Conservation (phyloP, 208 protist species). For the Trypanosoma scelopori region DNA sequence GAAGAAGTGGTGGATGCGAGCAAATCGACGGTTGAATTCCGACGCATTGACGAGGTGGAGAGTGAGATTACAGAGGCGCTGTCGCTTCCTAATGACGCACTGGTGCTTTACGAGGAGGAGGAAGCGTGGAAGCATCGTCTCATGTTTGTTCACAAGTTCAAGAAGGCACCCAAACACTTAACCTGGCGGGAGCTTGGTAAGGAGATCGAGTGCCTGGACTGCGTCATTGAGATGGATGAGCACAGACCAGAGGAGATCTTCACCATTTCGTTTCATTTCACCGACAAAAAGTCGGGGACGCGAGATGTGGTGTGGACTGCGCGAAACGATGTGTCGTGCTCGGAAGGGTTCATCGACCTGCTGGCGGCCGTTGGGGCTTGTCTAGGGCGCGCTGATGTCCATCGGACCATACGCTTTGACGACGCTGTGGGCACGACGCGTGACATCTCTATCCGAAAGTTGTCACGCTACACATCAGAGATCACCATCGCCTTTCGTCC, state of each 20-base stretch:
- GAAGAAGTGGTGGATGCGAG: conserved; percentile 71
- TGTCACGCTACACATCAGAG: conserved; percentile 85
- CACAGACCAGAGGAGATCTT: conserved; percentile 89
- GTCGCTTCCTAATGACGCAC: conserved; percentile 54
- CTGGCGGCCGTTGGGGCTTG: conserved; percentile 81
- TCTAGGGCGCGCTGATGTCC: conserved; percentile 77
- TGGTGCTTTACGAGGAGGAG: conserved; percentile 79
- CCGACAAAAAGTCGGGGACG: conserved; percentile 66
- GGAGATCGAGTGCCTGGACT: conserved; percentile 90
- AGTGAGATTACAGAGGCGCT: conserved; percentile 73
- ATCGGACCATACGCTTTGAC: conserved; percentile 90
- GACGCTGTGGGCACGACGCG: conserved; percentile 67
- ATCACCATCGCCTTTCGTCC: conserved; percentile 82
- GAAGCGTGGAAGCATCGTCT: conserved; percentile 86
- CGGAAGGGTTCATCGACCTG: conserved; percentile 85
- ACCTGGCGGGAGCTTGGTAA: conserved; percentile 87
- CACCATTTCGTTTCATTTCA: conserved; percentile 84
- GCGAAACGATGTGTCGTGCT: conserved; percentile 80
- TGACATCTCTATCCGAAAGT: conserved; percentile 82
- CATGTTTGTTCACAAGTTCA: conserved; percentile 90
- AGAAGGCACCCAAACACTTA: conserved; percentile 84
- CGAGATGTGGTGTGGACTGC: conserved; percentile 77
- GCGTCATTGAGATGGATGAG: conserved; percentile 81
- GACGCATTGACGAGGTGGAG: conserved; percentile 86
- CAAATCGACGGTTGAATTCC: conserved; percentile 81